Conservation (phyloP, 768 basidiomycete genomes). For the Leccinellum luteum region DNA sequence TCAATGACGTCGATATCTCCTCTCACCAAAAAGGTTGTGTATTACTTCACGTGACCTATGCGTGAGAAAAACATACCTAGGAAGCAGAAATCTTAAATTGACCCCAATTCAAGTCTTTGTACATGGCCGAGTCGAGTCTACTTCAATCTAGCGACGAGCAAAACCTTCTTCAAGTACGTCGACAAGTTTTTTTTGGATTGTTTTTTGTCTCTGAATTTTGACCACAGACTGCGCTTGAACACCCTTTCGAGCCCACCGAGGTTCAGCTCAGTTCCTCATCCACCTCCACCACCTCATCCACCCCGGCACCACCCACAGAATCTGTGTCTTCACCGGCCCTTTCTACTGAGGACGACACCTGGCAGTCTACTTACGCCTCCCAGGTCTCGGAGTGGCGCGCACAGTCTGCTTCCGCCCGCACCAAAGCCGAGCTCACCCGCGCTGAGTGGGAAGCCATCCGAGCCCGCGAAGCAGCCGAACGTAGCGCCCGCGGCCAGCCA, state of each 20-base stretch:
- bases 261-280: slow-evolving; percentile 13
- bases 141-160: slow-evolving; percentile 23
- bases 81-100: not conserved
- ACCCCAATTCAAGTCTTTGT: not conserved
- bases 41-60: slow-evolving; percentile 7
- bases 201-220: not conserved
- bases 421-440: slow-evolving; percentile 73
- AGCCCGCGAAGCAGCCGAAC: slow-evolving; percentile 42
- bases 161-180: slow-evolving; percentile 21
- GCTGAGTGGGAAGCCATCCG: slow-evolving; percentile 70
- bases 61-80: slow-evolving; percentile 1
- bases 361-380: slow-evolving; percentile 68
- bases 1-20: slow-evolving; percentile 19
- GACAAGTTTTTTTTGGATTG: not conserved
- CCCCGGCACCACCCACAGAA: not conserved
- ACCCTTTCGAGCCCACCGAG: slow-evolving; percentile 27
- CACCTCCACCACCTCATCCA: not conserved
- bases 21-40: slow-evolving; percentile 12
- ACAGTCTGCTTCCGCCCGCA: slow-evolving; percentile 66
- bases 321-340: not conserved
- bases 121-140: slow-evolving; percentile 27
- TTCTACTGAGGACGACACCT: slow-evolving; percentile 40
- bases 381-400: slow-evolving; percentile 70
- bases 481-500: slow-evolving; percentile 28
- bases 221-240: slow-evolving; percentile 23